Evolutionary conservation across 2,329 filamentous ascomycete genomes (phyloP).

Genomic region (Dryadomyces quercus-mongolicae): DNA sequence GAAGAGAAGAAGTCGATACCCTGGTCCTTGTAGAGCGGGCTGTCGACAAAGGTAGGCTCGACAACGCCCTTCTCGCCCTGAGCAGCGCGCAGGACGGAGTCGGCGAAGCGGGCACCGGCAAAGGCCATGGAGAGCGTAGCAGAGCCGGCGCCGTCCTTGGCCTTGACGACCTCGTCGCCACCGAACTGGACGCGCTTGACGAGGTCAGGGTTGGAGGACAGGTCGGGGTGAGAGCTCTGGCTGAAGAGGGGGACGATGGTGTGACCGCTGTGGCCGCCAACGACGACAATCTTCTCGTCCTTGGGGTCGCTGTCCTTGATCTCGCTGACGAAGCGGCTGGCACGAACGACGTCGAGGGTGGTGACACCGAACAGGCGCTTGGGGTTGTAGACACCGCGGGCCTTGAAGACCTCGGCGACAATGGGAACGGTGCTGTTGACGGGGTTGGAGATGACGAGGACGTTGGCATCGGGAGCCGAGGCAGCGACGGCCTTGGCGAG

Average conservation of each 20-base stretch:
- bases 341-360: constrained; percentile 96
- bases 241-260: constrained; percentile 98
- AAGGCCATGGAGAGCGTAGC: constrained; percentile 98
- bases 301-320: constrained; percentile 82
- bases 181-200: constrained; percentile 96
- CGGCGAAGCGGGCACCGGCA: constrained; percentile 74
- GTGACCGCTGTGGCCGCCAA: constrained; percentile 94
- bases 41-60: constrained; percentile 96
- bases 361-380: constrained; percentile 99
- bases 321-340: constrained; percentile 94
- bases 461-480: constrained; percentile 79
- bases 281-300: constrained; percentile 87
- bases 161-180: constrained; percentile 97
- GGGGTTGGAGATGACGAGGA: constrained; percentile 97
- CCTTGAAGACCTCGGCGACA: constrained; percentile 93
- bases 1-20: constrained; percentile 95
- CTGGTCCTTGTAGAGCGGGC: constrained; percentile 96
- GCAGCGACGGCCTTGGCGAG: constrained; percentile 91
- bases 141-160: constrained; percentile 94
- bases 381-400: constrained; percentile 91
- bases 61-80: constrained; percentile 90
- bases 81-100: constrained; percentile 83
- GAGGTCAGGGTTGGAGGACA: constrained; percentile 66
- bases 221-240: constrained; percentile 78
- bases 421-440: constrained; percentile 99